phyloP scores from a whole-genome alignment of 176 grass and related monocot species.

The Carex cristatella region DNA sequence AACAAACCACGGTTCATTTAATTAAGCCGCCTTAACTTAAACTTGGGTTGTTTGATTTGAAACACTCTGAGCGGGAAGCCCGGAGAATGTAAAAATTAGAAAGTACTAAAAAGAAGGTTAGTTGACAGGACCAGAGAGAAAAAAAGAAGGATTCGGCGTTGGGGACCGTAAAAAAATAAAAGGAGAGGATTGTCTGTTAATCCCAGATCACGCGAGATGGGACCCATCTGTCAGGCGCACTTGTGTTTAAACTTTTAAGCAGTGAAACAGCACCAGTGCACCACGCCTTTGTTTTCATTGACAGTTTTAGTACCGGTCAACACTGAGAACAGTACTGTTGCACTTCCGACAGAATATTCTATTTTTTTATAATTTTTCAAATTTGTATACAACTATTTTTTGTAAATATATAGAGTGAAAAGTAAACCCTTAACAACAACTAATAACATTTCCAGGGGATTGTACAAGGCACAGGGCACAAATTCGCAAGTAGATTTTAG shows the following conservation, averaged over 20 bases:
- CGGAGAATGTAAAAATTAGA: conserved; percentile 7
- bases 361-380: neutral
- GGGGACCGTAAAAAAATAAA: conserved; percentile 16
- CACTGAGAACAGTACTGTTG: neutral
- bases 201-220: conserved; percentile 8
- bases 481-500: conserved; percentile 9
- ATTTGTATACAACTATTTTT: neutral
- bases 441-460: neutral
- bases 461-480: conserved; percentile 10
- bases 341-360: neutral
- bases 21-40: neutral
- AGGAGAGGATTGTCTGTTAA: conserved; percentile 7
- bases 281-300: neutral
- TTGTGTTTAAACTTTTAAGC: neutral
- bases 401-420: neutral
- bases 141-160: conserved; percentile 14
- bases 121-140: conserved; percentile 17
- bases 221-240: neutral
- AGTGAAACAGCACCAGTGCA: neutral
- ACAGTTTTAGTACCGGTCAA: conserved; percentile 4
- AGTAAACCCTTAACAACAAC: neutral
- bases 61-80: conserved; percentile 12
- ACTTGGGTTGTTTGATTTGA: neutral
- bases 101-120: neutral
- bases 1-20: conserved; percentile 14